Conservation (phyloP, 2,329 filamentous ascomycete genomes). For the Zymoseptoria passerinii region DNA sequence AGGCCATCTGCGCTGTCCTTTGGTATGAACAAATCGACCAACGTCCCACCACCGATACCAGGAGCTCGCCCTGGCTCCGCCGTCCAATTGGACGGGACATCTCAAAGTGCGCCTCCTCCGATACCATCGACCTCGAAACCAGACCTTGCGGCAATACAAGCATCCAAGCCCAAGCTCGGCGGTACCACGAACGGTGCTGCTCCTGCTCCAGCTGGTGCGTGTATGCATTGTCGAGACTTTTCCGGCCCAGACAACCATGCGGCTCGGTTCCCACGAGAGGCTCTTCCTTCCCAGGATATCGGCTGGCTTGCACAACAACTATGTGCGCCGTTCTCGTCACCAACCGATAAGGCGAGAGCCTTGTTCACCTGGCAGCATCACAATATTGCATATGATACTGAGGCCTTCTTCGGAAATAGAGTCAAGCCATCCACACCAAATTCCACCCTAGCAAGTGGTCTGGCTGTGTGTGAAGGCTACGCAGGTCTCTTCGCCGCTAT, state of each 20-base stretch:
- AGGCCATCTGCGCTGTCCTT: conserved; percentile 22
- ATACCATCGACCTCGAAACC: conserved; percentile 49
- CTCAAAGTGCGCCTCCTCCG: conserved; percentile 37
- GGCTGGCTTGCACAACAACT: conserved; percentile 69
- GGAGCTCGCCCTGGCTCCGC: conserved; percentile 6
- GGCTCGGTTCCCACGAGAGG: conserved; percentile 62
- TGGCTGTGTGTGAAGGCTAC: conserved; percentile 88
- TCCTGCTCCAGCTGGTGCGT: conserved; percentile 34
- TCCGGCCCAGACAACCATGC: conserved; percentile 72
- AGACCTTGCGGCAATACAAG: conserved; percentile 49
- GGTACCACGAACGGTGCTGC: conserved; percentile 10
- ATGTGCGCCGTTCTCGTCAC: conserved; percentile 72
- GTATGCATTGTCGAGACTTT: conserved; percentile 81
- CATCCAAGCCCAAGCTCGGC: conserved; percentile 40
- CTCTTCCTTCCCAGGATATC: conserved; percentile 59
- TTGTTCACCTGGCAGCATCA: conserved; percentile 96
- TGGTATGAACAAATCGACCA: conserved; percentile 20
- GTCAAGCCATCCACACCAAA: conserved; percentile 58
- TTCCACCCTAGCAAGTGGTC: conserved; percentile 64
- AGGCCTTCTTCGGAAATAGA: conserved; percentile 65
- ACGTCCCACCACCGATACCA: conserved; percentile 8
- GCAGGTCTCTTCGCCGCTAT: conserved; percentile 73
- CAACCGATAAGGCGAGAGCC: conserved; percentile 84
- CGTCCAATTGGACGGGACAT: neutral
- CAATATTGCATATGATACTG: conserved; percentile 78